Base-by-base conservation (phyloP, 345 rosid genomes). In the Gossypium raimondii region DNA sequence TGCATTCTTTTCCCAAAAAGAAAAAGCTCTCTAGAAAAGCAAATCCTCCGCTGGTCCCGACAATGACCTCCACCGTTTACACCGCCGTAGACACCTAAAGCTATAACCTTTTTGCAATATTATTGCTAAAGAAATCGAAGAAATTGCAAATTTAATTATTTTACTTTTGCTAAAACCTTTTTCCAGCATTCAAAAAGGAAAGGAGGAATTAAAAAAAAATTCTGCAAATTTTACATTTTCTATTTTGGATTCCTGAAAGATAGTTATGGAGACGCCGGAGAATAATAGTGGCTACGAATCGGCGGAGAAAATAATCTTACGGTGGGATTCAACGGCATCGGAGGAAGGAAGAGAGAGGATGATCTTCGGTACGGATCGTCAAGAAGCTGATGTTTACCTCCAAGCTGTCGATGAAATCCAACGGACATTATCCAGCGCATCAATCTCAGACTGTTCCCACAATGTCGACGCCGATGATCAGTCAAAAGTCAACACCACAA, bases 361-460 rank as follows among this genome's bases (percentile, higher is more conserved):
- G 98, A 89, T 94, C 27, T 94, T 94, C 80, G 87, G 86, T n/a
- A 84, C 84, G 65, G 93, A 92, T 81, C 91, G 97, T 9, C 73
- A 73, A 5, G 94, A 92, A 65, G 96, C 89, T 29, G 90, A 91
- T 81, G 90, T 80, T 4, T 94, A 94, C 85, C 87, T 92, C 60
- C 81, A 83, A 59, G 98, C 99, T 13, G 90, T 95, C 62, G 98
- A 95, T 68, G 93, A 95, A 83, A 86, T 95, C 88, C 97, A 91
- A 72, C 80, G 83, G 25, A 80, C 89, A 17, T 67, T 88, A 66
- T 84, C 92, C 0, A 77, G 80, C 38, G 79, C 87, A 0, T 81
- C 84, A 1, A 80, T 90, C 75, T 82, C 92, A 17, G 0, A 18
- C 24, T 14, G 4, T 44, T 27, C 18, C 25, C 71, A 67, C 52